Evolutionary conservation across 805 yeast species (phyloP).

Genomic region (Saccharomycopsis sp.): DNA sequence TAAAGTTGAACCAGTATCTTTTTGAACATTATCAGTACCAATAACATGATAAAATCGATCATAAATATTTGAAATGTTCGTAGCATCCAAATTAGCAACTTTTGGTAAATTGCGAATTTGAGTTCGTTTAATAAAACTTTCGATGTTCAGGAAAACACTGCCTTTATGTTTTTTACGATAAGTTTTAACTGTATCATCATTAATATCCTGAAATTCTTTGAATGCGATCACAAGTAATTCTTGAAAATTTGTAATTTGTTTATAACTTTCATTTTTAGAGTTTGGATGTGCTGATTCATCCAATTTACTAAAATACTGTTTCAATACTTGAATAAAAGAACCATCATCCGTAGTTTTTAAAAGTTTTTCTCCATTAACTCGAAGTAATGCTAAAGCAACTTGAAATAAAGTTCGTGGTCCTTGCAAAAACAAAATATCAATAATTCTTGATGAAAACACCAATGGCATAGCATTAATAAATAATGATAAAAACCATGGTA

Average conservation of each 20-base stretch:
- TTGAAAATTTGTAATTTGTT: conserved; percentile 77
- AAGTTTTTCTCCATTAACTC: conserved; percentile 80
- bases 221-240: conserved; percentile 87
- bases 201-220: conserved; percentile 76
- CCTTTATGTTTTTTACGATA: conserved; percentile 67
- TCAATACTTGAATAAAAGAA: conserved; percentile 75
- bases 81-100: conserved; percentile 50
- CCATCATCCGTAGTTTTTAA: conserved; percentile 86
- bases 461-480: conserved; percentile 92
- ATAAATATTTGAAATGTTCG: conserved; percentile 63
- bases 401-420: conserved; percentile 89
- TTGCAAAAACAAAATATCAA: conserved; percentile 83
- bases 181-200: conserved; percentile 64
- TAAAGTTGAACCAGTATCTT: conserved; percentile 38
- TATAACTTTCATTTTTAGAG: conserved; percentile 54
- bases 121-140: conserved; percentile 84
- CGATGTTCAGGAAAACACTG: conserved; percentile 78
- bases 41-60: conserved; percentile 78
- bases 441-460: conserved; percentile 83
- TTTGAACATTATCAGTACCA: conserved; percentile 47
- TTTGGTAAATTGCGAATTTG: conserved; percentile 83
- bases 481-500: conserved; percentile 93
- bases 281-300: conserved; percentile 76
- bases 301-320: conserved; percentile 69
- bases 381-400: conserved; percentile 84